Evolutionary conservation across 177 flowering plant genomes (phyloP).

Genomic region (Vitis hybrid): DNA sequence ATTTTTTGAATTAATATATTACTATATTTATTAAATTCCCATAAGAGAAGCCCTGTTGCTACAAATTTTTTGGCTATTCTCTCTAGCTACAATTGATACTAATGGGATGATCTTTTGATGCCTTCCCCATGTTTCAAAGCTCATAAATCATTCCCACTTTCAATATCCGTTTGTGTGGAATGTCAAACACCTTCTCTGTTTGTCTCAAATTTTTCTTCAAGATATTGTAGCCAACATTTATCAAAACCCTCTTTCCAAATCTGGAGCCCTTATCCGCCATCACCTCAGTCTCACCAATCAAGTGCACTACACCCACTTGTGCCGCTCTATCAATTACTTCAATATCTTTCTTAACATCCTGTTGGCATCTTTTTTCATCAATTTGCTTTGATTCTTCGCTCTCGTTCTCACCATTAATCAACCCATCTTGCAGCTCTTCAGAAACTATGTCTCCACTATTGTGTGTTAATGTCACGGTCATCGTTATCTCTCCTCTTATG

Average conservation of each 20-base stretch:
- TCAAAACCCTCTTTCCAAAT: conserved; percentile 34
- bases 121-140: conserved; percentile 13
- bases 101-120: too few species aligned
- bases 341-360: conserved; percentile 25
- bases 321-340: conserved; percentile 31
- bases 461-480: too few species aligned
- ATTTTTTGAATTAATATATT: too few species aligned
- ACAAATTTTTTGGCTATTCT: too few species aligned
- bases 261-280: conserved; percentile 39
- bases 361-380: background rate
- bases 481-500: too few species aligned
- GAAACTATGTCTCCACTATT: background rate
- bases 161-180: conserved; percentile 39
- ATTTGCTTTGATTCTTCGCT: background rate
- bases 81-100: too few species aligned
- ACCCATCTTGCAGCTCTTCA: background rate
- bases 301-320: conserved; percentile 38
- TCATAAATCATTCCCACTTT: conserved; percentile 48
- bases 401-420: conserved; percentile 1
- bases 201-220: conserved; percentile 48
- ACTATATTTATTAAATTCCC: too few species aligned
- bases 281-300: conserved; percentile 54
- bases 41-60: too few species aligned
- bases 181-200: conserved; percentile 30
- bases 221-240: conserved; percentile 46